Evolutionary conservation across 257 asterid species (phyloP).

Genomic region (Scutellaria minor): DNA sequence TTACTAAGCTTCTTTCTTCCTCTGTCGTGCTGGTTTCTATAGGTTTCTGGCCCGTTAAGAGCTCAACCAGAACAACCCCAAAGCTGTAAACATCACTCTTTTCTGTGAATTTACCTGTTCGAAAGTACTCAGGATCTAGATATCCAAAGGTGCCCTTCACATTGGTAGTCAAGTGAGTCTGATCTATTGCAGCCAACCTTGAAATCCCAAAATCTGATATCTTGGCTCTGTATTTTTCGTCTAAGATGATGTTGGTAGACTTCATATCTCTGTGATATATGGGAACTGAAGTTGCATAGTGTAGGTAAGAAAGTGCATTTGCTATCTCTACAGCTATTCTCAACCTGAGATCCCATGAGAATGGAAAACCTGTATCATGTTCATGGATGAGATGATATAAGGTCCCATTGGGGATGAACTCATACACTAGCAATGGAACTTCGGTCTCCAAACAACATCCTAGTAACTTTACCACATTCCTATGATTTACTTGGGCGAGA

Average conservation of each 20-base stretch:
- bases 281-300: constrained; percentile 41
- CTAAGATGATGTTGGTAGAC: constrained; percentile 45
- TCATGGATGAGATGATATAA: constrained; percentile 40
- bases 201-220: constrained; percentile 49
- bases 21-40: constrained; percentile 20
- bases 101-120: constrained; percentile 39
- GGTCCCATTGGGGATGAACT: constrained; percentile 45
- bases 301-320: constrained; percentile 45
- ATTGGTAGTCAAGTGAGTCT: constrained; percentile 43
- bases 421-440: constrained; percentile 42
- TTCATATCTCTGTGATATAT: constrained; percentile 50
- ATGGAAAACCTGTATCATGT: constrained; percentile 10
- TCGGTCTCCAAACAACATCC: constrained; percentile 51
- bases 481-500: constrained; percentile 42
- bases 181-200: constrained; percentile 32
- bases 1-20: constrained; percentile 41
- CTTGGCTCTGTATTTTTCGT: constrained; percentile 45
- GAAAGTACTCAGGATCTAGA: constrained; percentile 48
- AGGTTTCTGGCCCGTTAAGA: constrained; percentile 42
- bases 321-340: constrained; percentile 46
- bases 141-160: constrained; percentile 50
- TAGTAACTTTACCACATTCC: constrained; percentile 40
- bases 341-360: constrained; percentile 47
- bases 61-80: constrained; percentile 48
- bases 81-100: constrained; percentile 55